Percentiles rank a stretch among this genome's conserved stretches.
These are phyloP conservation scores for Trapa bicornis DNA, from an alignment of 345 rosid species.

Conservation along the genomic window DNA sequence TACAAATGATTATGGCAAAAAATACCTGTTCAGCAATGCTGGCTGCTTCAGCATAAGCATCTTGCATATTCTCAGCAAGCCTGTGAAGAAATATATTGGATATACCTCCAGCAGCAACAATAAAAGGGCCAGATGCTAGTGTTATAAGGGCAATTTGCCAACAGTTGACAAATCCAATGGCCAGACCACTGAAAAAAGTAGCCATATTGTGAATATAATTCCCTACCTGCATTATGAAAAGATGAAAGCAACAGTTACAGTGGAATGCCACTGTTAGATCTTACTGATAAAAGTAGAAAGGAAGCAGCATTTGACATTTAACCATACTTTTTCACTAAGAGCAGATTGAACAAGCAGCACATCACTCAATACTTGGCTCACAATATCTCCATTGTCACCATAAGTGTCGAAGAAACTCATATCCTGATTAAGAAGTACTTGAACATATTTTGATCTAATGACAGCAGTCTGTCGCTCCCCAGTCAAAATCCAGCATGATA, in stretches of 20 bases:
- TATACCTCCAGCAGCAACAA: slow-evolving; percentile 98
- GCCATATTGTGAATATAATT: slow-evolving; percentile 99
- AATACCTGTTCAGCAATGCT: slow-evolving; percentile 94
- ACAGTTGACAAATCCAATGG: slow-evolving; percentile 83
- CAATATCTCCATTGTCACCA: slow-evolving; percentile 97
- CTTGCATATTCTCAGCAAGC: slow-evolving; percentile 98
- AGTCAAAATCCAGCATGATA: slow-evolving; percentile 99
- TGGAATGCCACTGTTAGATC: background rate
- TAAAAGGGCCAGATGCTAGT: slow-evolving; percentile 92
- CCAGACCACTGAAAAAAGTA: slow-evolving; percentile 86
- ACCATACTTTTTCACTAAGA: slow-evolving; percentile 84
- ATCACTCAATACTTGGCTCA: slow-evolving; percentile 97
- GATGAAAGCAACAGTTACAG: background rate
- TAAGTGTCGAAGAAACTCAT: slow-evolving; percentile 99
- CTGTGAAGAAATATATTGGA: slow-evolving; percentile 96
- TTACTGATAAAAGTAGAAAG: no score
- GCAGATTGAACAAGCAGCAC: slow-evolving; percentile 98
- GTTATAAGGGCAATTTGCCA: slow-evolving; percentile 96
- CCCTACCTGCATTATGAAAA: slow-evolving; percentile 54
- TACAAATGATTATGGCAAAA: background rate
- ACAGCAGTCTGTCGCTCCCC: slow-evolving; percentile 99
- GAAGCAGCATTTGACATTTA: background rate
- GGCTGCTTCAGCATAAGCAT: slow-evolving; percentile 99
- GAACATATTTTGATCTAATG: slow-evolving; percentile 87
- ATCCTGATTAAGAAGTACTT: slow-evolving; percentile 90